Percentiles rank a stretch among this genome's conserved stretches.
These are phyloP conservation scores for Anacardium occidentale DNA, from an alignment of 345 rosid genomes.

Conservation along the genomic window DNA sequence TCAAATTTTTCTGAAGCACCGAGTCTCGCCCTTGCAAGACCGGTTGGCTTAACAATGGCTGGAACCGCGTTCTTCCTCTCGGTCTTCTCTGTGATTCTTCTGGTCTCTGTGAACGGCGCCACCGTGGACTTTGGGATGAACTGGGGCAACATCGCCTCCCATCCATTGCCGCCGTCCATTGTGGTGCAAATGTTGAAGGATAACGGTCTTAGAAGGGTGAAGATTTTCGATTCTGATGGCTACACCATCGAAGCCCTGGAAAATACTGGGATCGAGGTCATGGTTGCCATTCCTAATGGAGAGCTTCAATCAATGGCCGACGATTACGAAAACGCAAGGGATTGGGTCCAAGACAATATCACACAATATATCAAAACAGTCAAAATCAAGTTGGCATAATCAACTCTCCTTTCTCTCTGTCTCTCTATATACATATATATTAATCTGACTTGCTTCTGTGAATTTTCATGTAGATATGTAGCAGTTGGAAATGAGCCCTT, in stretches of 20 bases:
- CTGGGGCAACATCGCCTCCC: slow-evolving; percentile 75
- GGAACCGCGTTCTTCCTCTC: neutral
- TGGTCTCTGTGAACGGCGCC: slow-evolving; percentile 14
- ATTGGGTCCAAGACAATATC: slow-evolving; percentile 76
- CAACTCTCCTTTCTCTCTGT: neutral
- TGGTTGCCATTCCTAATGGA: slow-evolving; percentile 80
- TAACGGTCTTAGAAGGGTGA: slow-evolving; percentile 60
- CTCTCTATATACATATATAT: too few species aligned
- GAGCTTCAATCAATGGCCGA: slow-evolving; percentile 37
- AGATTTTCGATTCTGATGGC: slow-evolving; percentile 75
- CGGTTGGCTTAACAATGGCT: neutral
- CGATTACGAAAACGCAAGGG: slow-evolving; percentile 40
- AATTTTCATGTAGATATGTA: slow-evolving; percentile 53
- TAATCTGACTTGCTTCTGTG: too few species aligned
- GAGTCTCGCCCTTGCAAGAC: too few species aligned
- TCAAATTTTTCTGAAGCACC: too few species aligned
- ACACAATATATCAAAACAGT: slow-evolving; percentile 47
- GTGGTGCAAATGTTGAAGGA: slow-evolving; percentile 73
- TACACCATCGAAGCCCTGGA: slow-evolving; percentile 50
- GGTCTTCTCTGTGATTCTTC: neutral
- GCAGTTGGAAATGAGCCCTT: slow-evolving; percentile 93
- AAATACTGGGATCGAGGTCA: slow-evolving; percentile 64
- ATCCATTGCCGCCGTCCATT: slow-evolving; percentile 47
- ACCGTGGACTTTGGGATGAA: slow-evolving; percentile 64
- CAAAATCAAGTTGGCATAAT: slow-evolving; percentile 49